These are phyloP conservation scores for Pharus latifolius DNA, from an alignment of 176 grass and related monocot species.

Conservation along the genomic window DNA sequence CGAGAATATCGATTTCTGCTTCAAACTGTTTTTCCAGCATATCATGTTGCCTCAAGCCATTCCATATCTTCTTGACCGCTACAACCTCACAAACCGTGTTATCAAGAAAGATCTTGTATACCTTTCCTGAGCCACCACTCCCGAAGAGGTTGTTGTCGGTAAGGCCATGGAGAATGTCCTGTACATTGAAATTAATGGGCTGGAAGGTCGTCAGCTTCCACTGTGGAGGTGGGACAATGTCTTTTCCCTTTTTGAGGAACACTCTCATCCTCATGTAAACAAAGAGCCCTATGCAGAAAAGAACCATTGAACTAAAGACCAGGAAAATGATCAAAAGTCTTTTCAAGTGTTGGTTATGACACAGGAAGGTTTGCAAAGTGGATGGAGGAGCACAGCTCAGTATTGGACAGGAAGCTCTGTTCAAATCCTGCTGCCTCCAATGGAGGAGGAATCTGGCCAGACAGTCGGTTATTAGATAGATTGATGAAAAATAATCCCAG, in stretches of 20 bases:
- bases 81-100: neutral
- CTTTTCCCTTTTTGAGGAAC: neutral
- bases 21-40: conserved; percentile 41
- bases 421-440: neutral
- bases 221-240: neutral
- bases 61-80: conserved; percentile 48
- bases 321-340: conserved; percentile 3
- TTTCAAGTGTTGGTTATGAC: neutral
- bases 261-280: neutral
- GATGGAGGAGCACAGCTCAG: conserved; percentile 14
- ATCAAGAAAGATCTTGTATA: conserved; percentile 21
- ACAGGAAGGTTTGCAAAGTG: neutral
- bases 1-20: conserved; percentile 39
- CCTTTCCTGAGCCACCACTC: conserved; percentile 21
- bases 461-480: conserved; percentile 29
- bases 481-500: neutral
- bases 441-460: conserved; percentile 13
- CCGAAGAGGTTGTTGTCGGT: conserved; percentile 17
- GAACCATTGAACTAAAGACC: neutral
- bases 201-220: conserved; percentile 14
- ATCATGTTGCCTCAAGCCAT: neutral
- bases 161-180: neutral
- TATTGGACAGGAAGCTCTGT: conserved; percentile 16
- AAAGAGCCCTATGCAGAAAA: neutral
- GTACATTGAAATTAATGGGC: neutral